Percentiles rank a stretch among this genome's conserved stretches.
These are phyloP conservation scores for Pelargonium fulgidum DNA, from an alignment of 441 rosid species.

Conservation along the genomic window DNA sequence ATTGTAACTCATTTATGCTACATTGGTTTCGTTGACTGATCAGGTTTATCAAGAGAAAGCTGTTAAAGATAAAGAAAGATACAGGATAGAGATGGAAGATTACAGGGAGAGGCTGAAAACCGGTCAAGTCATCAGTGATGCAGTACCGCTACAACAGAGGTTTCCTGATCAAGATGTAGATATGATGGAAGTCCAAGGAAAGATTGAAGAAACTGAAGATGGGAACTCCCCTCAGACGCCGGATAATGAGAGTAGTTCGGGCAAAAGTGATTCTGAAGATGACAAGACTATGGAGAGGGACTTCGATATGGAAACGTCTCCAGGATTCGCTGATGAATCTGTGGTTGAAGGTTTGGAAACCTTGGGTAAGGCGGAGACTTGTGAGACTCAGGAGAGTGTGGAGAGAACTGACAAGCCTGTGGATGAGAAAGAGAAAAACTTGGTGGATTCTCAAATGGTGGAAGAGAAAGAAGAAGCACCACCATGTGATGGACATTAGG, in stretches of 20 bases:
- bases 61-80: constrained; percentile 74
- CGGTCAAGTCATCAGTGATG: constrained; percentile 52
- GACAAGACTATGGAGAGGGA: constrained; percentile 42
- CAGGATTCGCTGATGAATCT: constrained; percentile 18
- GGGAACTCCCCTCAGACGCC: constrained; percentile 42
- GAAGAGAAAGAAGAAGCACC: constrained; percentile 15
- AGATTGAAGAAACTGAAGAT: constrained; percentile 45
- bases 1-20: not conserved
- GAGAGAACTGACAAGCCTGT: constrained; percentile 18
- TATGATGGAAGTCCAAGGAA: constrained; percentile 42
- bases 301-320: constrained; percentile 31
- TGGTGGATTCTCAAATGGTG: constrained; percentile 15
- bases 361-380: constrained; percentile 18
- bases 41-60: constrained; percentile 88
- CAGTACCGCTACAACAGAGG: constrained; percentile 66
- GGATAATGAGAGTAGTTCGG: constrained; percentile 39
- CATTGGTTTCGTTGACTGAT: not conserved
- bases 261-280: constrained; percentile 47
- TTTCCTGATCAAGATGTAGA: constrained; percentile 43
- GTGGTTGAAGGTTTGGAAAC: constrained; percentile 19
- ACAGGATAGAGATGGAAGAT: constrained; percentile 75
- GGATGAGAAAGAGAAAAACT: constrained; percentile 18
- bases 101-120: constrained; percentile 62
- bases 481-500: constrained; percentile 17
- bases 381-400: constrained; percentile 13